Conservation (phyloP, 805 yeast species). For the Ogataea nakhonphanomensis region DNA sequence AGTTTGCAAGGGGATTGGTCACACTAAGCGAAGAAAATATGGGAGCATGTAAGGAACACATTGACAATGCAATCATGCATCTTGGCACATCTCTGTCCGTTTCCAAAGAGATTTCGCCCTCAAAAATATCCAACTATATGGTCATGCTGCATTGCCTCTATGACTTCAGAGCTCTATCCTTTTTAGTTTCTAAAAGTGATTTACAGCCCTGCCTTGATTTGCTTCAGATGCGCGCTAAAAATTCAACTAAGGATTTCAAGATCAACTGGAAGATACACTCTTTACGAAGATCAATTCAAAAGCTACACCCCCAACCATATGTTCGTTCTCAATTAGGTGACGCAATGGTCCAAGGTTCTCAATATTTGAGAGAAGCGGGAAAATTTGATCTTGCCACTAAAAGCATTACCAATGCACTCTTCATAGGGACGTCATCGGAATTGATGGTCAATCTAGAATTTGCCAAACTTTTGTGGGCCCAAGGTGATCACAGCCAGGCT, state of each 20-base stretch:
- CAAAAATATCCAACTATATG: slow-evolving; percentile 45
- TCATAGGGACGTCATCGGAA: slow-evolving; percentile 35
- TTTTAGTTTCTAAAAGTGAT: slow-evolving; percentile 11
- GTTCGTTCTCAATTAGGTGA: slow-evolving; percentile 39
- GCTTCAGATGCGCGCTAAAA: slow-evolving; percentile 22
- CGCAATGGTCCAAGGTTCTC: slow-evolving; percentile 57
- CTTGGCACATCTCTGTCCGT: slow-evolving; percentile 60
- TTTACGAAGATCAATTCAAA: slow-evolving; percentile 37
- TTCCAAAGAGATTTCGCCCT: slow-evolving; percentile 47
- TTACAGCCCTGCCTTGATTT: slow-evolving; percentile 16
- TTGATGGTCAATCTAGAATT: slow-evolving; percentile 61
- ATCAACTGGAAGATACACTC: slow-evolving; percentile 46
- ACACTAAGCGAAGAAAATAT: slow-evolving; percentile 37
- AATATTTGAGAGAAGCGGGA: slow-evolving; percentile 61
- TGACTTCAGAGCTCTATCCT: slow-evolving; percentile 47
- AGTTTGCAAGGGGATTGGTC: slow-evolving; percentile 61
- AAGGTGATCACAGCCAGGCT: slow-evolving; percentile 85
- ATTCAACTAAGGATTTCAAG: slow-evolving; percentile 37
- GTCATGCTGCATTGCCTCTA: slow-evolving; percentile 58
- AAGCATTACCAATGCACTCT: slow-evolving; percentile 59
- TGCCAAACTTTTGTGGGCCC: slow-evolving; percentile 82
- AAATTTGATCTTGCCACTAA: slow-evolving; percentile 72
- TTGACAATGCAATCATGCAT: slow-evolving; percentile 49
- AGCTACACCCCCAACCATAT: slow-evolving; percentile 23
- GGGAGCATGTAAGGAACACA: slow-evolving; percentile 35